Base-by-base conservation (phyloP, 129 eudicot genomes). In the Flaveria linearis region DNA sequence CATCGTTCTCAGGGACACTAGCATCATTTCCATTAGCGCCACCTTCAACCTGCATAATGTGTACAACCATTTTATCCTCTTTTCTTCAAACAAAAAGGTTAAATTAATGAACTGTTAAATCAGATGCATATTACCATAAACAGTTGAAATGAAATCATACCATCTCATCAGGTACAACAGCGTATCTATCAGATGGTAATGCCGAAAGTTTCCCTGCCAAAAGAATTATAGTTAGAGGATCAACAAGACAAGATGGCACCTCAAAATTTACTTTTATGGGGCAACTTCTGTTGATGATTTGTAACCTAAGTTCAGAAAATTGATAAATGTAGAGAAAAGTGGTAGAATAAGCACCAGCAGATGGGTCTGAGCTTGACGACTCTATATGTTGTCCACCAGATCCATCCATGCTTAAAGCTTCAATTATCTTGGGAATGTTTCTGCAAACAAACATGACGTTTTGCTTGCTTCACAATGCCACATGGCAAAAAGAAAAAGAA, bases 401-500 rank as follows among this genome's bases (percentile, higher is more conserved):
- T 83, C 99, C 99, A 83, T 89, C 97, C 63, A 64, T 77, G 76
- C 99, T 95, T 86, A 95, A 81, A 28, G 79, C 93, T 73, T 91
- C 97, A 67, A 95, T 86, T 30, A 89, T 81, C 82, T 75, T 95
- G 8, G 99, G 97, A 41, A 82, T 61, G 77, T 91, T 91, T 78
- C 99, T 95, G 76, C 79, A 74, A 65, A 61, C 18, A 64, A 22
- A 30, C 64, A 9, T 45, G 12, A 56, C 16, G 49, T 41, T 68
- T 45, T 7, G 26, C 26, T 41, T 39, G 26, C 50, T 41, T 39
- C 50, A 36, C 15, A 41, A 41, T 66, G 22, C n/a, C 28, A 36
- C 67, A 41, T 53, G 9, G 17, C 41, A 61, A 4, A 61, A 18
- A 56, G 0, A 22, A 18, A 22, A 1, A 18, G 3, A 17, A 55